Evolutionary conservation across 805 yeast species (phyloP).

Genomic region (Saccharomycopsis sp.): DNA sequence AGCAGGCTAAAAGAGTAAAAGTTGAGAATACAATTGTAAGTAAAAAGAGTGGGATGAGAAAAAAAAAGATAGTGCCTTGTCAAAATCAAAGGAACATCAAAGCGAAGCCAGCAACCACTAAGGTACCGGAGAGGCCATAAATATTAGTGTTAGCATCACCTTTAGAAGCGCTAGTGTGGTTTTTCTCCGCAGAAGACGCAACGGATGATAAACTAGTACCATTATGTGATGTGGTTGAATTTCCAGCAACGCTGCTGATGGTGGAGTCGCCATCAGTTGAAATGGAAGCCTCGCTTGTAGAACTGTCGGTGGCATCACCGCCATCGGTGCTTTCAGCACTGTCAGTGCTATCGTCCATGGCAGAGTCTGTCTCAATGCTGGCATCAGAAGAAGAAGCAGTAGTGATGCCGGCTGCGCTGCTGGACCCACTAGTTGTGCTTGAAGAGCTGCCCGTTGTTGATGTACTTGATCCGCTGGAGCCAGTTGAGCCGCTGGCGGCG

Average conservation of each 20-base stretch:
- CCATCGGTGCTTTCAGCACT: neutral
- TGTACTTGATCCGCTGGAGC: neutral
- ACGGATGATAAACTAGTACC: neutral
- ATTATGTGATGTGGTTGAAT: neutral
- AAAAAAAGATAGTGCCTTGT: too few relatives aligned
- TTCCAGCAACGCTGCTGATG: neutral
- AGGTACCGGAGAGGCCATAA: slow-evolving; percentile 4
- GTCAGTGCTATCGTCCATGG: neutral
- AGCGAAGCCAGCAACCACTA: slow-evolving; percentile 10
- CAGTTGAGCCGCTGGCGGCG: neutral
- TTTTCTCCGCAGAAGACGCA: neutral
- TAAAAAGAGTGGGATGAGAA: too few relatives aligned
- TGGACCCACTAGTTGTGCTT: neutral
- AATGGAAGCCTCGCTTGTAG: neutral
- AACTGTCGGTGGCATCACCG: neutral
- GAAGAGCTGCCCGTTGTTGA: neutral
- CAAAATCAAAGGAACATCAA: too few relatives aligned
- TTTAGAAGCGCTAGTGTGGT: neutral
- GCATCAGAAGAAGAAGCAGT: slow-evolving; percentile 1
- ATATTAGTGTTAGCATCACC: slow-evolving; percentile 5
- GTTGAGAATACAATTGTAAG: too few relatives aligned
- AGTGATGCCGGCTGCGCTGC: neutral
- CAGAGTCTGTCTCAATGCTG: neutral
- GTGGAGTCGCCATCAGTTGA: slow-evolving; percentile 1
- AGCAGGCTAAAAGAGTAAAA: too few relatives aligned